Evolutionary conservation across 106 monocot species (phyloP), one percentile per base, ranked within the genome.

Genomic region (Dendrobium huoshanense): DNA sequence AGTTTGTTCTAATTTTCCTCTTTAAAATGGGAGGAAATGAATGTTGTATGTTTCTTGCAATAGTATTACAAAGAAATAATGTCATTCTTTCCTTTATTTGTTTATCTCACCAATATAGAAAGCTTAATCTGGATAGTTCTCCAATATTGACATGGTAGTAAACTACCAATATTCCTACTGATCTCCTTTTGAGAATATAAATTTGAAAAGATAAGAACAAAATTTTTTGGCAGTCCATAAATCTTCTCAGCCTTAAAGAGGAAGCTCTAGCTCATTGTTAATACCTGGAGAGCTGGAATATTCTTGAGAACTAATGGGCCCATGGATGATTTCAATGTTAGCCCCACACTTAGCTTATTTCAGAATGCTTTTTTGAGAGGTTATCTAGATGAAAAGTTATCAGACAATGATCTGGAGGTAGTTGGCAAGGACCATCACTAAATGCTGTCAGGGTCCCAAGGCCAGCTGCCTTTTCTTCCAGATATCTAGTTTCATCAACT

Each of bases 341-440:
- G 61, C 61, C 61, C 61, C 61, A 61, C 61, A 61, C 22, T n/a
- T 61, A 61, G 22, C 61, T 61, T 7, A 61, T 61, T 61, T 61
- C 61, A 70, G 70, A 70, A 31, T 11, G 15, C 70, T 70, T 70
- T 25, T 65, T 70, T 37, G 37, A 27, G 70, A 70, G 70, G 33
- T 70, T 70, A 70, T 70, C 33, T 70, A 31, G 70, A 70, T 70
- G 70, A 70, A 70, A 70, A 70, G 70, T 70, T 70, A 70, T 70
- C 70, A 70, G 70, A 70, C 70, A 31, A 37, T 61, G 70, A 70
- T 70, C 70, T 70, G 31, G 33, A 70, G 37, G 70, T 15, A 70
- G 70, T 31, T 70, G 27, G 70, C 70, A 37, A 70, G 70, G 70
- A 33, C 70, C 70, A 70, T 70, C 17, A 20, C 33, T 27, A 70